Evolutionary conservation across 106 monocot genomes (phyloP), one percentile per base, ranked within the genome.

Genomic region (Platanthera guangdongensis): DNA sequence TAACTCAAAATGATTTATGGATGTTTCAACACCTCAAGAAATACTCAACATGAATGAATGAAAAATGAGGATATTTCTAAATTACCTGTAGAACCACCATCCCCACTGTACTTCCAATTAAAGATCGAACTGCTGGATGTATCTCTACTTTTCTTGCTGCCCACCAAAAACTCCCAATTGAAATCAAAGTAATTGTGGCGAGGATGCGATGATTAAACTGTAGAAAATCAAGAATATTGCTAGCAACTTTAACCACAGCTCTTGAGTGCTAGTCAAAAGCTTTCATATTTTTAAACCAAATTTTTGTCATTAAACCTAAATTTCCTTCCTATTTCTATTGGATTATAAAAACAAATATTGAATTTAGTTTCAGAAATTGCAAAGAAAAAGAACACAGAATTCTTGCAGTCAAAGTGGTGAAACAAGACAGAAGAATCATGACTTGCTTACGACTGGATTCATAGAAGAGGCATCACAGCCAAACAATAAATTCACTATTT

Each of bases 171-270:
- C 81, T 77, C 51, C 83, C 91, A 53, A 97, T 52, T 47, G 97
- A 87, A 62, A 80, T 1, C 78, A 97, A 76, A 25, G 91, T 84
- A 8, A 89, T 76, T 63, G 88, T 89, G 85, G 97, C 97, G 22
- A 97, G 91, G 78, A 97, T 89, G 6, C 97, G 90, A 80, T 97
- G 97, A 81, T 80, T 80, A 51, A 97, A 77, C 97, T 96, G 79
- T 67, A 87, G 82, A 57, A 72, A 73, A 78, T 55, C 32, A 77
- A 45, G 3, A 54, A 57, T 14, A 50, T 6, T 22, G 47, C 28
- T 79, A 57, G 49, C 52, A 8, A 68, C 16, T 15, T 50, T n/a
- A 18, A 72, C 50, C 50, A 68, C 15, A 62, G 14, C 21, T 51
- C 50, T 19, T 72, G 10, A 32, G 65, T 39, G 21, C 63, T 63